Percentiles rank a stretch among this genome's conserved stretches.
These are phyloP conservation scores for Haematococcus sp. DNA, from an alignment of 139 green algal genomes.

Conservation along the genomic window DNA sequence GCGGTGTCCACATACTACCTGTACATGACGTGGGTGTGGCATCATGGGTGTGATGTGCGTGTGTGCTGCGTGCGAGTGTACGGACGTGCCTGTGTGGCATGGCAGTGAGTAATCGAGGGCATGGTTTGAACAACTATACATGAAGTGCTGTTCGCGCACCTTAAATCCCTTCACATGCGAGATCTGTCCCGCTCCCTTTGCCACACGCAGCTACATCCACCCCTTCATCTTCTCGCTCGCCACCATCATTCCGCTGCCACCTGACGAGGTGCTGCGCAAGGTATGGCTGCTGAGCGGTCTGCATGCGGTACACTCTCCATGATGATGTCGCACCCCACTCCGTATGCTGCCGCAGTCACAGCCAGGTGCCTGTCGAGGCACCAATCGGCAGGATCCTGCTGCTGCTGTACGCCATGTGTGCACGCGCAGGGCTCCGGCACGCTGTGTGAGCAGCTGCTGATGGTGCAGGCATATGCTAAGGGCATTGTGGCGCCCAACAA, in stretches of 20 bases:
- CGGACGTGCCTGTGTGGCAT: background rate
- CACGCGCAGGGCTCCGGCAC: conserved; percentile 85
- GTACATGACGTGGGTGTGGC: conserved; percentile 84
- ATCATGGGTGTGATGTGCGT: too few relatives aligned
- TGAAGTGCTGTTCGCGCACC: background rate
- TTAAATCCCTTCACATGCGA: too few relatives aligned
- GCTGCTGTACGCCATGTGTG: conserved; percentile 7
- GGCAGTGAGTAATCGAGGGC: too few relatives aligned
- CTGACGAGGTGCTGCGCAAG: conserved; percentile 93
- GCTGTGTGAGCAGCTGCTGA: conserved; percentile 97
- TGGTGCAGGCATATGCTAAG: conserved; percentile 79
- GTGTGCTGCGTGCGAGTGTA: background rate
- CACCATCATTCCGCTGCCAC: conserved; percentile 97
- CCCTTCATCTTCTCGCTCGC: conserved; percentile 98
- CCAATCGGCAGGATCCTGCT: too few relatives aligned
- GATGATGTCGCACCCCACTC: too few relatives aligned
- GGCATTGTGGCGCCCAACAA: conserved; percentile 97
- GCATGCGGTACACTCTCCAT: too few relatives aligned
- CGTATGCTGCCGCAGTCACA: too few relatives aligned
- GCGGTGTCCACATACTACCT: conserved; percentile 97
- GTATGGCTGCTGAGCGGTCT: background rate
- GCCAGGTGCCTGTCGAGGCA: too few relatives aligned
- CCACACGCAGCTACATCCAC: conserved; percentile 87
- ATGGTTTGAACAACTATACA: too few relatives aligned
- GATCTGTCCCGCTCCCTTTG: background rate